Base-by-base conservation (phyloP, 148 eudicot genomes). In the Talinum fruticosum region DNA sequence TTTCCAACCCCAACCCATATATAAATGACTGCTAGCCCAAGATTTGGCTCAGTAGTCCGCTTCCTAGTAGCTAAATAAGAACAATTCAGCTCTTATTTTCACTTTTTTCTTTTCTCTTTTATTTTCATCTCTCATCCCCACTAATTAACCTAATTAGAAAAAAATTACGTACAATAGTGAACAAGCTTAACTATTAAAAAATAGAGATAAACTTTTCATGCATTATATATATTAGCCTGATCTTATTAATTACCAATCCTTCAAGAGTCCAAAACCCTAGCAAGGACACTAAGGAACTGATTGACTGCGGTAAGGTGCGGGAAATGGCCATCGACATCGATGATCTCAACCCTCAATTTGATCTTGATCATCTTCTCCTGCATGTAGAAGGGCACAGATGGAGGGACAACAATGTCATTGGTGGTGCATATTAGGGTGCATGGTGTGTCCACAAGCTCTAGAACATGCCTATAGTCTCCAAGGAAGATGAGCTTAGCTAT, bases 261-360 rank as follows among this genome's bases (percentile, higher is more conserved):
- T 76, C 73, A 75, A 49, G 34, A 62, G 28, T 79, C 75, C 76
- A 84, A 69, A 35, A 84, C 86, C 71, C 73, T 85, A 23, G 67
- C 76, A 51, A 96, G 75, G 45, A 90, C 88, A 68, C 87, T 84
- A 32, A 91, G 84, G 72, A 96, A 82, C 84, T 89, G 84, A 69
- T 71, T 62, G 71, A 80, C 89, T 2, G 90, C 93, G 26, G 91
- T 93, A 26, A 96, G 76, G 44, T 87, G 94, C 0, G 97, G 97
- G 69, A 89, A 89, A 84, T 96, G 99, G 37, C 99, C 99, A 51
- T 83, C 80, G 0, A 85, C 81, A 68, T 91, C 88, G 18, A 96
- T 82, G 12, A 87, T 83, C 76, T 90, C 89, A 38, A 96, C 86
- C 73, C 74, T 80, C 3, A 92, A 84, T 76, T 90, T 71, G 0